Conservation (phyloP, 1,139 yeast species). For the Lodderomyces parapsilosis region DNA sequence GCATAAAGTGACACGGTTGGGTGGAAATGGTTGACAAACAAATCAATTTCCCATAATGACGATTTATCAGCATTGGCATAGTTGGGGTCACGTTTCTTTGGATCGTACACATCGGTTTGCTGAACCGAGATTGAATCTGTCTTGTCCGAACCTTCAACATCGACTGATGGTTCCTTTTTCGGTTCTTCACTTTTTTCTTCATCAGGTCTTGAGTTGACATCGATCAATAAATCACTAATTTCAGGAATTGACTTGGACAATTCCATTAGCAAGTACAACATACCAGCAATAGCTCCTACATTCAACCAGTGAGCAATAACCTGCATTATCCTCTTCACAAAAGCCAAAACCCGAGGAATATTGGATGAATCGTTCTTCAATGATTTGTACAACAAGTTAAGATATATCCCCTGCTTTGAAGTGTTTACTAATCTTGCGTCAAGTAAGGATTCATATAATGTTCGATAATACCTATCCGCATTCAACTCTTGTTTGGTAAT, state of each 20-base stretch:
- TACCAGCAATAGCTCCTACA: constrained; percentile 88
- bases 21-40: constrained; percentile 79
- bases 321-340: constrained; percentile 87
- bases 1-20: constrained; percentile 91
- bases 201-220: constrained; percentile 43
- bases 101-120: constrained; percentile 55
- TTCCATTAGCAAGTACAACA: constrained; percentile 74
- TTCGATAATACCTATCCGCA: constrained; percentile 78
- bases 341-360: constrained; percentile 72
- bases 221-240: constrained; percentile 43
- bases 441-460: constrained; percentile 84
- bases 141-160: constrained; percentile 13
- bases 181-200: constrained; percentile 7
- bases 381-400: constrained; percentile 82
- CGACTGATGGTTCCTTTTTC: constrained; percentile 10
- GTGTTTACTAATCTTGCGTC: constrained; percentile 82
- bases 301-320: constrained; percentile 83
- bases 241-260: constrained; percentile 46
- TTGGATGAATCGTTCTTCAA: constrained; percentile 66
- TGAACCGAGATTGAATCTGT: constrained; percentile 14
- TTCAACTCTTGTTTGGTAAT: constrained; percentile 54
- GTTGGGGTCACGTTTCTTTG: constrained; percentile 87
- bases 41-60: constrained; percentile 82
- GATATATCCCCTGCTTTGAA: constrained; percentile 85
- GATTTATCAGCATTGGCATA: constrained; percentile 80